Conservation (phyloP, 495 filamentous ascomycete species). For the Aspergillus egyptiacus region DNA sequence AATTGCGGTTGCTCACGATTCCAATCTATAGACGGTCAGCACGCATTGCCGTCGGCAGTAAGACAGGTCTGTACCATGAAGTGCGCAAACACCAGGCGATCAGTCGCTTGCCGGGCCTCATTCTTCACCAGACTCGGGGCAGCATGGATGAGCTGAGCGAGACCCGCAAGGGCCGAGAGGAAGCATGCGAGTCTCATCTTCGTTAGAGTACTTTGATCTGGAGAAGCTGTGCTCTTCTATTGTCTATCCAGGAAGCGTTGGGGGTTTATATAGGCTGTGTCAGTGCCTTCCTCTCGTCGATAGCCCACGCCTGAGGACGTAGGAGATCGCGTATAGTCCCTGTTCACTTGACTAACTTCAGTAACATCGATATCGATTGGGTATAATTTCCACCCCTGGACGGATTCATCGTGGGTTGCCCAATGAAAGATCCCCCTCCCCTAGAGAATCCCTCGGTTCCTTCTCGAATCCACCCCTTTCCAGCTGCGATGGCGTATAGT, state of each 20-base stretch:
- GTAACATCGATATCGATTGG: background rate
- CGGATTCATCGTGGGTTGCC: background rate
- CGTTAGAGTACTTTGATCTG: background rate
- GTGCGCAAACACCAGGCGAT: slow-evolving; percentile 50
- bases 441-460: background rate
- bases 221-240: background rate
- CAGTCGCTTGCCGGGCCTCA: background rate
- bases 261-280: background rate
- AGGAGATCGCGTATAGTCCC: too few species aligned
- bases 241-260: too few species aligned
- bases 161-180: background rate
- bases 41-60: background rate
- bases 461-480: background rate
- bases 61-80: slow-evolving; percentile 50
- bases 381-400: background rate
- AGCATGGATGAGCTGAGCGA: background rate
- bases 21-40: slow-evolving; percentile 39
- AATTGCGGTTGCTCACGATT: slow-evolving; percentile 44
- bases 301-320: too few species aligned
- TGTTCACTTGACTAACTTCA: background rate
- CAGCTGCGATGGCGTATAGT: background rate
- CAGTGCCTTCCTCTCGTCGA: too few species aligned
- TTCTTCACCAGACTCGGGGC: background rate
- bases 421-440: background rate
- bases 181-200: background rate